phyloP scores from a whole-genome alignment of 306 rosid species.

The Lotus japonicus region DNA sequence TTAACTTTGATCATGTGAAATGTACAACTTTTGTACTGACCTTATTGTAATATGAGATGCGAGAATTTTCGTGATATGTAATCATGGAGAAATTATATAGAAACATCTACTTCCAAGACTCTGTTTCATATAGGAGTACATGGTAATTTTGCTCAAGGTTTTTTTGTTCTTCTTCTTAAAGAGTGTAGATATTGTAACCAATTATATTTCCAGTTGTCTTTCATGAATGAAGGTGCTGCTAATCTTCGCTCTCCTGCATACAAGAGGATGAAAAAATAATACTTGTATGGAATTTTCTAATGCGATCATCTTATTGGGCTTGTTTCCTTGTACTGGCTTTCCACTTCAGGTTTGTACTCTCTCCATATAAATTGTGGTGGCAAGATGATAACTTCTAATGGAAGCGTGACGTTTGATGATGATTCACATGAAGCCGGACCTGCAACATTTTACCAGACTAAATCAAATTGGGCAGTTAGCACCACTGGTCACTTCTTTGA shows the following conservation, averaged over 20 bases:
- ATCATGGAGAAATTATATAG: neutral
- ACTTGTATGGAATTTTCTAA: neutral
- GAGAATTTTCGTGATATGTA: neutral
- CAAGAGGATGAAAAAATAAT: neutral
- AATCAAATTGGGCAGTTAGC: constrained; percentile 51
- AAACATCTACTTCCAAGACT: no score
- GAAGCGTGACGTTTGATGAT: constrained; percentile 28
- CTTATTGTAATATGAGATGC: neutral
- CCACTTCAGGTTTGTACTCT: constrained; percentile 29
- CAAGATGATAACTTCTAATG: constrained; percentile 17
- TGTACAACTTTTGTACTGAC: no score
- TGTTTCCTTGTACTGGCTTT: neutral
- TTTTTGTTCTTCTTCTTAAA: neutral
- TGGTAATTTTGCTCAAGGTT: neutral
- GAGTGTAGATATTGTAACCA: neutral
- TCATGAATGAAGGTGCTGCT: neutral
- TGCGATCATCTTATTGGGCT: neutral
- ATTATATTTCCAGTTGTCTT: neutral
- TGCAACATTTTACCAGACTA: constrained; percentile 18
- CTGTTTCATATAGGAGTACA: no score
- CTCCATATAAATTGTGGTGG: constrained; percentile 70
- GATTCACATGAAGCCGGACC: constrained; percentile 34
- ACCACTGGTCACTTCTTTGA: constrained; percentile 58
- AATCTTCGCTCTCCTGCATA: no score
- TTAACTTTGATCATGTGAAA: no score